Evolutionary conservation across 331 rosid genomes (phyloP), one percentile per base, ranked within the genome.

Genomic region (Pyrus hybrid): DNA sequence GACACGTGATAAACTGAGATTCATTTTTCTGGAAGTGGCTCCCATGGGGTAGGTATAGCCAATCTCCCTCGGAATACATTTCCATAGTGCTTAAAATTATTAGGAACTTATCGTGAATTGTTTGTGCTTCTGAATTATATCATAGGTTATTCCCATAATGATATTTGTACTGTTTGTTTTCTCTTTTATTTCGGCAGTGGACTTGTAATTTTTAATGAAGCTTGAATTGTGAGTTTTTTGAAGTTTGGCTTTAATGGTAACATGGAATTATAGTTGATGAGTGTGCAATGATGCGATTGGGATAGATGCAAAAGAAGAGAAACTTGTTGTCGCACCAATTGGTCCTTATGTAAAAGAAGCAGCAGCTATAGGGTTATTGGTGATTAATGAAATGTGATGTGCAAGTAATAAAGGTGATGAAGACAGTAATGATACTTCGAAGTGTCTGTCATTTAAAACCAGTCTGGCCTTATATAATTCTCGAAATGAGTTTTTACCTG

Each of bases 1-100:
- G 54, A 63, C 91, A 20, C 79, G 14, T 65, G 81, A 90, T 68
- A 85, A 74, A 81, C 79, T 87, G 51, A 85, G 73, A 72, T 89
- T 92, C 80, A 51, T 92, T 23, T 85, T 86, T 77, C 85, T 85
- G 8, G 97, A 94, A 89, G 92, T 90, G 43, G 93, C 84, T 78
- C 93, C 97, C 56, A 79, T 86, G 75, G 99, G 99, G 99, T 92
- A 84, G 78, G 93, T 75, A 69, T 75, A 54, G 25, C 73, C 68
- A 26, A 35, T 80, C 54, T 74, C 64, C 70, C 60, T 26, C 12
- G 22, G n/a, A 21, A 2, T 41, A 33, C 63, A 25, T 22, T 49
- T 63, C 17, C 13, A n/a, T 12, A 49, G 61, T 35, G 51, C 76
- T 68, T 69, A 26, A 35, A 35, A 35, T 35, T 8, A 14, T 68